A percentile compares a stretch with the other conserved stretches of the same genome.
phyloP scores from a whole-genome alignment of 2,329 filamentous ascomycete genomes.

The Diplodia mutila region DNA sequence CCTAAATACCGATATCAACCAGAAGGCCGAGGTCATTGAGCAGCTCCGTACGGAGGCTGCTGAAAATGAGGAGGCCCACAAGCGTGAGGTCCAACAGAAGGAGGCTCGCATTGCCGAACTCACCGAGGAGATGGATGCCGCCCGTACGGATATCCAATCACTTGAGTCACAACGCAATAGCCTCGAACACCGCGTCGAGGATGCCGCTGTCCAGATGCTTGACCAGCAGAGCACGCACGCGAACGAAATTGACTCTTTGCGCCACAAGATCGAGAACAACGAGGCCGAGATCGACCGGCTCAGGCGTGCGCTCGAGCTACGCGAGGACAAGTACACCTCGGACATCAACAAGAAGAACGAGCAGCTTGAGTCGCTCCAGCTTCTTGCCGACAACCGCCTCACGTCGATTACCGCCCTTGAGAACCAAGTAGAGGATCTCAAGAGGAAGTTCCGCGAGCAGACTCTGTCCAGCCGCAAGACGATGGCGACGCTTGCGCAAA shows the following conservation, averaged over 20 bases:
- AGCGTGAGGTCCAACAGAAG: constrained; percentile 32
- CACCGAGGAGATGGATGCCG: constrained; percentile 27
- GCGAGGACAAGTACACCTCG: constrained; percentile 33
- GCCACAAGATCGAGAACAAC: constrained; percentile 44
- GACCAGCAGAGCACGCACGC: constrained; percentile 38
- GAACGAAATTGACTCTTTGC: constrained; percentile 44
- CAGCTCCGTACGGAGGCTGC: constrained; percentile 39
- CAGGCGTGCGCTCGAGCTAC: constrained; percentile 33
- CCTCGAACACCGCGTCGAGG: constrained; percentile 40
- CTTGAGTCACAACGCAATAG: constrained; percentile 35
- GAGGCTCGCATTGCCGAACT: constrained; percentile 38
- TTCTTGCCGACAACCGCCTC: constrained; percentile 39
- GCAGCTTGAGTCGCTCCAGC: constrained; percentile 41
- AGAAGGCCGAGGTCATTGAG: constrained; percentile 36
- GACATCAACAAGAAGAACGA: constrained; percentile 34
- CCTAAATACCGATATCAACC: constrained; percentile 40
- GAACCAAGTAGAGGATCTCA: constrained; percentile 38
- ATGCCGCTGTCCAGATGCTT: constrained; percentile 42
- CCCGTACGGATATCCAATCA: constrained; percentile 28
- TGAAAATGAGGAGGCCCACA: constrained; percentile 36
- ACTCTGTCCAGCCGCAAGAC: constrained; percentile 37
- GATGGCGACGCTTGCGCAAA: constrained; percentile 37
- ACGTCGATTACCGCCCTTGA: constrained; percentile 39
- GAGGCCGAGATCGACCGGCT: constrained; percentile 46
- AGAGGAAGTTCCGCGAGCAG: constrained; percentile 36